These are phyloP conservation scores for Lentinula guzmanii DNA, from an alignment of 768 basidiomycete species.

Conservation along the genomic window DNA sequence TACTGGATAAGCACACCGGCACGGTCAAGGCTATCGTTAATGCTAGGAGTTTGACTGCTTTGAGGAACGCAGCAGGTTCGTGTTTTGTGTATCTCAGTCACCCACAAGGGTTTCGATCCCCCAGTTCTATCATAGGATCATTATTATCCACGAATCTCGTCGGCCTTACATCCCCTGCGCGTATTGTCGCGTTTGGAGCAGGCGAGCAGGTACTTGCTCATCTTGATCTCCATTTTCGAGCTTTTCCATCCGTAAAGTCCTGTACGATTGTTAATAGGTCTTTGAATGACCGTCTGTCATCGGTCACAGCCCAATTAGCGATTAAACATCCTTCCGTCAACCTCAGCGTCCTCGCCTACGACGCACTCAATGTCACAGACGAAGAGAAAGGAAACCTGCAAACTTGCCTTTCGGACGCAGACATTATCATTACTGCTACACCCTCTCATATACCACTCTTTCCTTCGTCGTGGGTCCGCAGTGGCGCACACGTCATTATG, in stretches of 20 bases:
- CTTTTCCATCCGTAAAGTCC: slow-evolving; percentile 44
- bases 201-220: slow-evolving; percentile 69
- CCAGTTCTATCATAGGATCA: slow-evolving; percentile 41
- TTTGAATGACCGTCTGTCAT: slow-evolving; percentile 44
- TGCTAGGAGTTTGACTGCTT: slow-evolving; percentile 68
- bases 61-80: slow-evolving; percentile 76
- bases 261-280: slow-evolving; percentile 66
- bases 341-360: background rate
- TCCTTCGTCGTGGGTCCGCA: slow-evolving; percentile 53
- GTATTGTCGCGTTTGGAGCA: slow-evolving; percentile 63
- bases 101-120: background rate
- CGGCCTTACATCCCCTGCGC: slow-evolving; percentile 29
- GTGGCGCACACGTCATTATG: slow-evolving; percentile 65
- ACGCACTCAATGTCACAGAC: slow-evolving; percentile 1
- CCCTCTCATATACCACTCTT: slow-evolving; percentile 68
- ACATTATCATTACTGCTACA: slow-evolving; percentile 74
- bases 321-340: slow-evolving; percentile 10
- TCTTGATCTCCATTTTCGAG: slow-evolving; percentile 51
- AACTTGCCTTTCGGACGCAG: slow-evolving; percentile 31
- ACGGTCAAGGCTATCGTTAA: slow-evolving; percentile 72
- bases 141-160: slow-evolving; percentile 59
- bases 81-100: background rate
- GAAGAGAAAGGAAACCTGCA: slow-evolving; percentile 15
- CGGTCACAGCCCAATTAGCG: slow-evolving; percentile 15
- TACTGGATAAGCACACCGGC: slow-evolving; percentile 69